Evolutionary conservation across 2,329 filamentous ascomycete genomes (phyloP).

Genomic region (Cladosporium colombiae): DNA sequence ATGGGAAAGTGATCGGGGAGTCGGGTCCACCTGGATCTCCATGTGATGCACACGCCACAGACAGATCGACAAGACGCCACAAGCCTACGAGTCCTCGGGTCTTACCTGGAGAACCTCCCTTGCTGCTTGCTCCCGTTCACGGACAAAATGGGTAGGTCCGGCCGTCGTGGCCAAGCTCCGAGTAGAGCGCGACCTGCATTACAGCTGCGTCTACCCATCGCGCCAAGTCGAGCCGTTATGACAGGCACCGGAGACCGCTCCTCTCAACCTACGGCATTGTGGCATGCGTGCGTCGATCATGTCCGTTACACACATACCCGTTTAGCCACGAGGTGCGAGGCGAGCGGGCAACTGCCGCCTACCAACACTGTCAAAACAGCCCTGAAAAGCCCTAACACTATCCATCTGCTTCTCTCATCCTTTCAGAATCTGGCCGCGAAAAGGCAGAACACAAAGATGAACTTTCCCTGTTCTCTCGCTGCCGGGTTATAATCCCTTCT

Average conservation of each 20-base stretch:
- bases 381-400: background rate
- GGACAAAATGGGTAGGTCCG: background rate
- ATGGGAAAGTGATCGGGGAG: background rate
- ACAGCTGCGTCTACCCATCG: background rate
- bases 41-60: background rate
- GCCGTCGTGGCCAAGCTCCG: background rate
- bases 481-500: background rate
- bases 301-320: background rate
- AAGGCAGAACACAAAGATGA: background rate
- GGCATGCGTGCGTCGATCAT: background rate
- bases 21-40: background rate
- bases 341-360: background rate
- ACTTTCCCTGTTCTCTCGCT: background rate
- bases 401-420: background rate
- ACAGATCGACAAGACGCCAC: background rate
- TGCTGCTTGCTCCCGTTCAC: background rate
- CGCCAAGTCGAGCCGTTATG: background rate
- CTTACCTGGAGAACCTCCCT: background rate
- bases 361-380: background rate
- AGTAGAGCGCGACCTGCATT: background rate
- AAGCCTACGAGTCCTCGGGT: too few species aligned
- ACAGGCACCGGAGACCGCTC: background rate
- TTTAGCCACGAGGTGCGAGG: background rate
- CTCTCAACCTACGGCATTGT: background rate
- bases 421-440: background rate